These are phyloP conservation scores for Vickermania spadyakhi DNA, from an alignment of 208 protist genomes.

Conservation along the genomic window DNA sequence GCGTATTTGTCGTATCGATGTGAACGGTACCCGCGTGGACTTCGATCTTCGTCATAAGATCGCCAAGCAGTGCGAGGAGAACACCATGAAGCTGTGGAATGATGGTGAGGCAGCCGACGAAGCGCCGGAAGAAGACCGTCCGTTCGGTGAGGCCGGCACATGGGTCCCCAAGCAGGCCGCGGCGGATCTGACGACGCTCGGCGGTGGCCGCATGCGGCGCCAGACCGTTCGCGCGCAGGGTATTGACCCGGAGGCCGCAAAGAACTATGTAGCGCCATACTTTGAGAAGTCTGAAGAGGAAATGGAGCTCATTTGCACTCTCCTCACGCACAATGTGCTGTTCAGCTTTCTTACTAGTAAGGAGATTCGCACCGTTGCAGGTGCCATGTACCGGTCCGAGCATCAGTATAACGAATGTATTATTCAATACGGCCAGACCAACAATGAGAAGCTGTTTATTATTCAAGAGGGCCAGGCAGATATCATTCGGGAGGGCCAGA, in stretches of 20 bases:
- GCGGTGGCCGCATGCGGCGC: slow-evolving; percentile 54
- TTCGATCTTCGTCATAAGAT: slow-evolving; percentile 79
- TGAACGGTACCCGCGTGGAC: slow-evolving; percentile 78
- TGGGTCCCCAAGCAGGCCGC: slow-evolving; percentile 54
- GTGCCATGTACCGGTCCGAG: slow-evolving; percentile 70
- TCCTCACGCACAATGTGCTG: slow-evolving; percentile 80
- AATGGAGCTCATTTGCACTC: slow-evolving; percentile 53
- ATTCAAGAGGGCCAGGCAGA: slow-evolving; percentile 74
- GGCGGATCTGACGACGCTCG: slow-evolving; percentile 66
- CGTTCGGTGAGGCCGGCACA: slow-evolving; percentile 55
- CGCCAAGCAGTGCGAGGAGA: slow-evolving; percentile 75
- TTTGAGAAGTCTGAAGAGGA: slow-evolving; percentile 75
- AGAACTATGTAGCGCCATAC: slow-evolving; percentile 66
- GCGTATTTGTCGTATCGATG: slow-evolving; percentile 68
- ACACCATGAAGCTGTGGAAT: slow-evolving; percentile 69
- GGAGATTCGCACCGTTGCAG: slow-evolving; percentile 58
- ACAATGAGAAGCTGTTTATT: slow-evolving; percentile 83
- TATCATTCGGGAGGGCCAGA: slow-evolving; percentile 84
- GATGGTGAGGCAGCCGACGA: slow-evolving; percentile 21
- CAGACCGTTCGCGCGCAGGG: slow-evolving; percentile 72
- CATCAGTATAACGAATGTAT: slow-evolving; percentile 72
- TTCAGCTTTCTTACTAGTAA: slow-evolving; percentile 72
- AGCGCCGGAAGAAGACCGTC: slow-evolving; percentile 18
- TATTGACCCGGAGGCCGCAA: slow-evolving; percentile 76
- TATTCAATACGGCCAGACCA: slow-evolving; percentile 56